A percentile compares a stretch with the other conserved stretches of the same genome.
Evolutionary conservation across 495 filamentous ascomycete species (phyloP).

Genomic region (Lasiosphaeria hispida): DNA sequence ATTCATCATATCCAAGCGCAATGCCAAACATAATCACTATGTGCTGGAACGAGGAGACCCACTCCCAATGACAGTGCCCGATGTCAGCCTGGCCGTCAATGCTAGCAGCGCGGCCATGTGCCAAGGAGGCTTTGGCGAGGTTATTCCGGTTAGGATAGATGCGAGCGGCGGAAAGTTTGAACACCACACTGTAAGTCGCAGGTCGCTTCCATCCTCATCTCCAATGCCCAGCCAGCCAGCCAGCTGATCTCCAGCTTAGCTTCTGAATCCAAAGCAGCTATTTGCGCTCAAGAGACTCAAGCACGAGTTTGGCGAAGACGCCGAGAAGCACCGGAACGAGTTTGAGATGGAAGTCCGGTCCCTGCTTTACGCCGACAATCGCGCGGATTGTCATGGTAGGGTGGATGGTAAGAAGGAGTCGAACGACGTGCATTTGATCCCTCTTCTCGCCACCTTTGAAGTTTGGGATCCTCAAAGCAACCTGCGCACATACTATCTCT

Average conservation of each 20-base stretch:
- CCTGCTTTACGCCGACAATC: neutral
- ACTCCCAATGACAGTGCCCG: neutral
- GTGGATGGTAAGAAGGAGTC: no score
- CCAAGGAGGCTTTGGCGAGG: neutral
- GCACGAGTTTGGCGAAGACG: neutral
- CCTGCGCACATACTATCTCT: neutral
- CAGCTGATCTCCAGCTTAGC: neutral
- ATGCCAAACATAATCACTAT: slow-evolving; percentile 4
- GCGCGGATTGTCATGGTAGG: neutral
- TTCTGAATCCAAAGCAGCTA: neutral
- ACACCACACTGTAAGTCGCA: neutral
- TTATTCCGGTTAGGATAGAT: neutral
- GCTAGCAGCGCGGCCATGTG: neutral
- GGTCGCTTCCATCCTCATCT: neutral
- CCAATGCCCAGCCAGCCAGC: neutral
- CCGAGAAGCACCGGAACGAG: neutral
- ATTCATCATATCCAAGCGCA: neutral
- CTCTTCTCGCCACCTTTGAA: slow-evolving; percentile 10
- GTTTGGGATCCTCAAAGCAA: neutral
- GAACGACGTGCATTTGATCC: slow-evolving; percentile 3
- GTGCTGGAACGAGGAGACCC: slow-evolving; percentile 5
- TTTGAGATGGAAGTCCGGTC: slow-evolving; percentile 6
- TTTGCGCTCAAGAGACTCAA: slow-evolving; percentile 7
- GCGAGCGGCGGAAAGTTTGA: neutral
- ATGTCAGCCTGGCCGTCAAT: neutral